A percentile compares a stretch with the other conserved stretches of the same genome.
phyloP scores from a whole-genome alignment of 1,139 yeast species.

The Pichia sp. region DNA sequence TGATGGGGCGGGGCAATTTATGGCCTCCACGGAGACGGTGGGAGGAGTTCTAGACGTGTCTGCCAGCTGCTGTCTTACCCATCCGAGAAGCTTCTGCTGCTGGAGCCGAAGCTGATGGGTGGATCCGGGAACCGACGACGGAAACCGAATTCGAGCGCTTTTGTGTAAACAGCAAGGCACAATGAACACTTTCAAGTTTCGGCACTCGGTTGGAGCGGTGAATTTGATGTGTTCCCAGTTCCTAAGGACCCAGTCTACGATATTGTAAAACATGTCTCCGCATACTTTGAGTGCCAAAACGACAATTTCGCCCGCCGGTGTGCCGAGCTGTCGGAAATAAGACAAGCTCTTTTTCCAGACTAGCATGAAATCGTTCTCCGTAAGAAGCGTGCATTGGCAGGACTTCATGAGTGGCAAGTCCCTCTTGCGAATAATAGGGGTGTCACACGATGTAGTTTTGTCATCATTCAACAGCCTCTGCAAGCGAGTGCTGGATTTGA shows the following conservation, averaged over 20 bases:
- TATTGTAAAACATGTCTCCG: constrained; percentile 23
- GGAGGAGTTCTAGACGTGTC: neutral
- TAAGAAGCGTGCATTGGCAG: neutral
- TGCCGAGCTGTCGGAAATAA: neutral
- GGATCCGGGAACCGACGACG: neutral
- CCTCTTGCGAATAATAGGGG: neutral
- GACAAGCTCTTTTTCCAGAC: constrained; percentile 5
- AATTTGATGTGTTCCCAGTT: neutral
- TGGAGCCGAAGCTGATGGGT: neutral
- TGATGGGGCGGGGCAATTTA: neutral
- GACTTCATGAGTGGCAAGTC: constrained; percentile 10
- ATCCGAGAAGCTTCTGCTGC: neutral
- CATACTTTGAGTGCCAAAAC: constrained; percentile 24
- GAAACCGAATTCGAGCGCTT: constrained; percentile 6
- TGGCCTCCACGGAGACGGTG: neutral
- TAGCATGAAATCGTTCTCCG: constrained; percentile 5
- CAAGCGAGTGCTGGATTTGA: constrained; percentile 21
- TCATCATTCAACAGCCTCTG: constrained; percentile 20
- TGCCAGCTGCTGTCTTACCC: neutral
- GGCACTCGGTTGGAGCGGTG: neutral
- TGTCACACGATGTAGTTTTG: neutral
- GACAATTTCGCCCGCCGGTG: constrained; percentile 4
- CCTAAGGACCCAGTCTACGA: constrained; percentile 12
- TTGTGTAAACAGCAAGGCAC: constrained; percentile 26
- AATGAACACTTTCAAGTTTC: constrained; percentile 12